Evolutionary conservation across 441 rosid species (phyloP), one percentile per base, ranked within the genome.

Genomic region (Melastoma candidum): DNA sequence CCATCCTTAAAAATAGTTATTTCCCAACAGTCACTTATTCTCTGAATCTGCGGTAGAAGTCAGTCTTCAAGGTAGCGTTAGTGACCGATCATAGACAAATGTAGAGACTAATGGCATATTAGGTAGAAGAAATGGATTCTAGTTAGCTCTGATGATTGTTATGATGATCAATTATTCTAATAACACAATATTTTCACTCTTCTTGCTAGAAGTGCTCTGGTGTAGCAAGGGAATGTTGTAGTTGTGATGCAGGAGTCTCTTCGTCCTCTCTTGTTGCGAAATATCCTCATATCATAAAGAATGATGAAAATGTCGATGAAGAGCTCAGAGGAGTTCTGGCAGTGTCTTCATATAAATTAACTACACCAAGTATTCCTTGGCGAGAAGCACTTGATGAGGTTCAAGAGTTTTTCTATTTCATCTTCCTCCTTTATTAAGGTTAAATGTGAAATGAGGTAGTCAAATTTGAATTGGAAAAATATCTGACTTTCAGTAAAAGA

Each of bases 181-280:
- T 26, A 12, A 17, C 29, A 3, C 45, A 11, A 24, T 6, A 12
- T 9, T 32, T 45, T 63, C 7, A 8, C 41, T 32, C 7, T 51
- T 13, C 44, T 51, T 51, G 26, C 63, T 52, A 49, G 44, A 65
- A 59, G 74, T 52, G 50, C 54, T 36, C 43, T 17, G 50, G 12
- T 26, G 44, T 48, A 41, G 62, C 63, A 58, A 66, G 27, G 26
- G 56, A 53, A 44, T 57, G 56, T 46, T 62, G 70, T 51, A 59
- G 67, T 48, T 69, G 65, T 59, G 46, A 29, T 47, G 57, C 62
- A 47, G 49, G 46, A 59, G 71, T 49, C 49, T 46, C 55, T 36
- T 65, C 65, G 57, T 58, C 51, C 8, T 58, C 55, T 53, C 48
- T 50, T 22, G 25, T 66, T 7, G 41, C 59, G 22, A 55, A 44